phyloP scores from a whole-genome alignment of 129 eudicot species.

The Arctium minus region DNA sequence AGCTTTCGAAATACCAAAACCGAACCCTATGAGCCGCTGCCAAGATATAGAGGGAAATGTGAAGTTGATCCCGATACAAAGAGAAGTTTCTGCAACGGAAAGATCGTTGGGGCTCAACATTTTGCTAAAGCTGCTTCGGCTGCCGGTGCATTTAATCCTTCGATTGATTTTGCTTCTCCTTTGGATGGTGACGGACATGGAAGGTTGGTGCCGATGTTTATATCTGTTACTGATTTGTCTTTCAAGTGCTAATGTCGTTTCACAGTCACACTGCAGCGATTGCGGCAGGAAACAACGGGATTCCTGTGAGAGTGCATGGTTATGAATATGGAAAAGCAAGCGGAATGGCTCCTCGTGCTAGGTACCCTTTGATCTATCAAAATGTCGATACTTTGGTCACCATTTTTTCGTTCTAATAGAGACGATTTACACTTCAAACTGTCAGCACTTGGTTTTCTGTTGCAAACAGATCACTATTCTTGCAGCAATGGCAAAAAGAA shows the following conservation, averaged over 20 bases:
- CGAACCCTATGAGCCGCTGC: constrained; percentile 84
- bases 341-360: constrained; percentile 99
- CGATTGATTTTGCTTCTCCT: constrained; percentile 92
- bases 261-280: constrained; percentile 95
- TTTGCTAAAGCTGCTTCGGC: constrained; percentile 94
- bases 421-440: too few relatives aligned
- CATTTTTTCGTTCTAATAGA: not conserved
- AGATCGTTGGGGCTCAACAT: constrained; percentile 98
- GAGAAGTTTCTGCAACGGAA: constrained; percentile 80
- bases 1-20: constrained; percentile 57
- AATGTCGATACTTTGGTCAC: not conserved
- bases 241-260: constrained; percentile 4
- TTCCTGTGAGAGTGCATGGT: constrained; percentile 89
- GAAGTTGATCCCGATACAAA: constrained; percentile 79
- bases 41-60: constrained; percentile 94
- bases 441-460: too few relatives aligned
- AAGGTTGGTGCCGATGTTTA: constrained; percentile 50
- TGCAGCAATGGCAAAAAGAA: not conserved
- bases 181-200: constrained; percentile 99
- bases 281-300: constrained; percentile 97
- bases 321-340: constrained; percentile 93
- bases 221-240: not conserved
- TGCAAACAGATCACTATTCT: not conserved
- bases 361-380: constrained; percentile 26
- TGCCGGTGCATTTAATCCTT: constrained; percentile 88